A percentile compares a stretch with the other conserved stretches of the same genome.
phyloP scores from a whole-genome alignment of 306 rosid species.

The Cicer yamashitae region DNA sequence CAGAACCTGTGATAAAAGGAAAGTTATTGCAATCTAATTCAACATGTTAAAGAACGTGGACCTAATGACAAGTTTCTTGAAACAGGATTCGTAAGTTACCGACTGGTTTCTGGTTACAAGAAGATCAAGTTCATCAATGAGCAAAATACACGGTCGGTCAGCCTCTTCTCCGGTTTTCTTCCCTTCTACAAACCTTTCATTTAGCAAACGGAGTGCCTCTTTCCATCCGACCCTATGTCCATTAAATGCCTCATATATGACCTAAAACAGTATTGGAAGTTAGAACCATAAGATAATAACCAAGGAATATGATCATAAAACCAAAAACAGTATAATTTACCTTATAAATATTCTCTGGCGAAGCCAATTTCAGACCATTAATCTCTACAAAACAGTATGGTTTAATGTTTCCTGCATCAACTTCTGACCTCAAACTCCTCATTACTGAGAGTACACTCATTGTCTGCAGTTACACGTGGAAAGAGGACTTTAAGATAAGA shows the following conservation, averaged over 20 bases:
- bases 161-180: slow-evolving; percentile 65
- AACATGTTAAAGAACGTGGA: background rate
- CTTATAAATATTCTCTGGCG: slow-evolving; percentile 89
- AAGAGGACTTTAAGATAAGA: slow-evolving; percentile 23
- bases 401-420: slow-evolving; percentile 74
- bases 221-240: slow-evolving; percentile 93
- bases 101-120: slow-evolving; percentile 97
- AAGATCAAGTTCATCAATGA: slow-evolving; percentile 96
- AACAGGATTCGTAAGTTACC: slow-evolving; percentile 56
- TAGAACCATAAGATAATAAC: slow-evolving; percentile 28
- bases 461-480: slow-evolving; percentile 64
- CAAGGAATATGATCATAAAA: slow-evolving; percentile 22
- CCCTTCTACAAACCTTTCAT: slow-evolving; percentile 80
- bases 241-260: slow-evolving; percentile 84
- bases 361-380: slow-evolving; percentile 90
- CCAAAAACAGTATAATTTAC: slow-evolving; percentile 48
- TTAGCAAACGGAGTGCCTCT: slow-evolving; percentile 85
- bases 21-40: slow-evolving; percentile 20
- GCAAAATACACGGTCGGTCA: slow-evolving; percentile 89
- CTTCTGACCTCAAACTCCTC: slow-evolving; percentile 84
- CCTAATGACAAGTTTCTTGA: slow-evolving; percentile 39
- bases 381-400: slow-evolving; percentile 93
- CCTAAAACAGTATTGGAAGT: slow-evolving; percentile 57
- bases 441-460: slow-evolving; percentile 85
- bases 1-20: slow-evolving; percentile 63